Percentiles rank a stretch among this genome's conserved stretches.
Conservation (phyloP, 2,329 filamentous ascomycete genomes). For the Sporothrix mexicana region DNA sequence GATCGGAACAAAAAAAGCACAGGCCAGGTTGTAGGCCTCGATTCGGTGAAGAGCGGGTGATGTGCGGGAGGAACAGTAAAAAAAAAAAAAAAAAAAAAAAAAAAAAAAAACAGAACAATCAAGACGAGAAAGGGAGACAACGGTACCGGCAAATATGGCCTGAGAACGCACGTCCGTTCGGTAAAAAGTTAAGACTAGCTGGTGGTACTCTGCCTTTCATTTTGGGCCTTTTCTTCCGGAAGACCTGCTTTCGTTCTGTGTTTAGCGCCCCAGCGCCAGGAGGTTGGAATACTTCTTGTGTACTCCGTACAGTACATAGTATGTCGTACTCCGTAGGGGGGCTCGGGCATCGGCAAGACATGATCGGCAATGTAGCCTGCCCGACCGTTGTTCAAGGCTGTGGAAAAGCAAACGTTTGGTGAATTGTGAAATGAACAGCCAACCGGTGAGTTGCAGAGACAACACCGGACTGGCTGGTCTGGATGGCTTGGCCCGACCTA, state of each 20-base stretch:
- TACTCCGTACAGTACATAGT: no score
- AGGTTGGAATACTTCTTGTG: no score
- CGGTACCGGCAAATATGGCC: slow-evolving; percentile 6
- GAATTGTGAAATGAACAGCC: background rate
- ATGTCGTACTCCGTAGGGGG: no score
- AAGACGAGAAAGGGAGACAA: background rate
- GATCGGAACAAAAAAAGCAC: slow-evolving; percentile 12
- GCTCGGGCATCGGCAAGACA: slow-evolving; percentile 27
- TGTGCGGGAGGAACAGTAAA: background rate
- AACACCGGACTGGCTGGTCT: background rate
- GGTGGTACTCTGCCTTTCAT: background rate
- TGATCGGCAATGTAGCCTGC: slow-evolving; percentile 13
- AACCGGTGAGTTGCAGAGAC: background rate
- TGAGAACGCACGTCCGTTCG: slow-evolving; percentile 15
- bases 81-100: background rate
- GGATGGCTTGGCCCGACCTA: background rate
- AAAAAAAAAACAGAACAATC: background rate
- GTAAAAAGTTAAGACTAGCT: slow-evolving; percentile 6
- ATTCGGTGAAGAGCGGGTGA: background rate
- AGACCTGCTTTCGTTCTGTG: background rate
- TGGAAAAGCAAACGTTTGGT: background rate
- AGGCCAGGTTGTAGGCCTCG: slow-evolving; percentile 4
- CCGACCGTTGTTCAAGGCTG: background rate
- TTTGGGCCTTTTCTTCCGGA: background rate
- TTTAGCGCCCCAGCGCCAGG: background rate